Evolutionary conservation across 23 red algal species (phyloP), one percentile per base, ranked within the genome.

Genomic region (Gracilaria domingensis): DNA sequence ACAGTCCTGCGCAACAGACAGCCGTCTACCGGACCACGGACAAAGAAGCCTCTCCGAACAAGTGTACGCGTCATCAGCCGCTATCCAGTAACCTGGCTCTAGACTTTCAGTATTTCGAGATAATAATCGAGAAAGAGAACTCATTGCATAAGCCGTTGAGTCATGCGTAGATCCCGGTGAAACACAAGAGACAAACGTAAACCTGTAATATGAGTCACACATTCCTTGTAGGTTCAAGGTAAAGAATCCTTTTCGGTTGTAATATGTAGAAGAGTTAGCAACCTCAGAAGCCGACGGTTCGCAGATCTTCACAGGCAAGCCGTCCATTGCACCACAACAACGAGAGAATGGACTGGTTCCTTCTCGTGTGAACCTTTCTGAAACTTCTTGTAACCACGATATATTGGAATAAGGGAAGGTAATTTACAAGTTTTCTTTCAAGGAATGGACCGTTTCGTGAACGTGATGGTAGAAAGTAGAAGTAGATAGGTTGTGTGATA

Each of bases 201-300:
- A 83, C 28, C 58, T 8, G 51, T 62, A 62, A 12, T 56, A 9
- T 12, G 58, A 59, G 58, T 83, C 79, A 2, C 79, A 83, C 66
- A 86, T 72, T 35, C 26, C 60, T 70, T 86, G 82, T 16, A 70
- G 13, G 32, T 86, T 86, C 1, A 86, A 30, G 1, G 82, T 36
- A 86, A 86, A 86, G 9, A 25, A 70, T 17, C 82, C 82, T 86
- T 86, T 86, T 0, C 59, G 37, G 42, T 86, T 86, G 60, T 38
- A 69, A 29, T 86, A 86, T 26, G 66, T 70, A 13, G 82, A 86
- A 37, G 79, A 40, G 12, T 83, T 83, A 26, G 79, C 37, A 7
- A 83, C 79, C 1, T 83, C 51, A 29, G 36, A 62, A 44, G 17
- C 9, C 6, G n/a, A 5, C 9, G 79, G 50, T 59, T 65, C 2